Base-by-base conservation (phyloP, 2,329 filamentous ascomycete species). In the Botrytis aclada region DNA sequence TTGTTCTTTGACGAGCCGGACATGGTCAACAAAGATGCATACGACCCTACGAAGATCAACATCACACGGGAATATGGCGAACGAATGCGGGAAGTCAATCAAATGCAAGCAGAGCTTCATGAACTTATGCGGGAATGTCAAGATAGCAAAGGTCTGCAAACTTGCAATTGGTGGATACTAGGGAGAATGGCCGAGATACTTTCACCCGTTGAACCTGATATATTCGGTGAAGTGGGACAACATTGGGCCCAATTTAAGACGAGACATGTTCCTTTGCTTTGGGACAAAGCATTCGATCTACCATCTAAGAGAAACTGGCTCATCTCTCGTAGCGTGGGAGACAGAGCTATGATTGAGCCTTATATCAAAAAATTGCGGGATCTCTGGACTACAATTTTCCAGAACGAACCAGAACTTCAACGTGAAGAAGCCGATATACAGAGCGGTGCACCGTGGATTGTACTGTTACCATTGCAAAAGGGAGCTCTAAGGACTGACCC, bases 131-230 rank as follows among this genome's bases (percentile, higher is more conserved):
- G 10, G 25, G 65, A 69, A 69, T 56, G 47, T 69, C 65, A 47
- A 43, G 65, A 56, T 4, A 41, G 29, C 0, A 16, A 37, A 20
- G 47, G 47, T 6, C 65, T 47, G 16, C 34, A 58, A 69, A 16
- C 12, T 25, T 69, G 65, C 37, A n/a, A 41, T 32, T 69, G 65
- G 65, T 69, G 39, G 34, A 41, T 41, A 56, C n/a, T 69, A 22
- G 65, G 65, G 39, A 69, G 65, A 43, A 69, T 69, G 47, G 65
- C 65, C 4, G 65, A 69, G 47, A 69, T 69, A 69, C 65, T 69
- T 56, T 37, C 65, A 25, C 65, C 65, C 18, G 65, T 43, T 14
- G 65, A 69, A 20, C 65, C 47, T 41, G 65, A 69, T 56, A 56
- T 69, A 3, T 69, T 69, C 32, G 37, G 47, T 32, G 45, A 69